These are phyloP conservation scores for Coemansia sp. DNA, from an alignment of 192 early-diverging fungal species.

Conservation along the genomic window DNA sequence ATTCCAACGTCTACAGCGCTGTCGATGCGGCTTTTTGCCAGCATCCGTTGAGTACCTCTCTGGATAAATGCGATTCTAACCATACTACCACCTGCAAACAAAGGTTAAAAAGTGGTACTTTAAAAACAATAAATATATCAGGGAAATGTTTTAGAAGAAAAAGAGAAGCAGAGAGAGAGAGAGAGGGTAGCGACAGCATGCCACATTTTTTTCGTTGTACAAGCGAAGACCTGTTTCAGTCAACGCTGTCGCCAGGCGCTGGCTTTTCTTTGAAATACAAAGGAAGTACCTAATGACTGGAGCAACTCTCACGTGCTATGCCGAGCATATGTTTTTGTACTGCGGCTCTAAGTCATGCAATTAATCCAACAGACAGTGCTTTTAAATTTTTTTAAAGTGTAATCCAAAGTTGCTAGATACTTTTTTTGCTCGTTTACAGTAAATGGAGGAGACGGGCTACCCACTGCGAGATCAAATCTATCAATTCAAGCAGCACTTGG, in stretches of 20 bases:
- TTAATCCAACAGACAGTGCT: too few relatives aligned
- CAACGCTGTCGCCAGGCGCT: neutral
- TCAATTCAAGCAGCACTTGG: slow-evolving; percentile 27
- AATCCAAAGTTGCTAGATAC: too few relatives aligned
- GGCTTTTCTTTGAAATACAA: neutral
- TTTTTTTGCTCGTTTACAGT: neutral
- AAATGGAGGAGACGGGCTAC: slow-evolving; percentile 30
- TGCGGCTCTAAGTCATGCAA: too few relatives aligned
- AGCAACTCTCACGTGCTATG: neutral
- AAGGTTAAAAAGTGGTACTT: neutral
- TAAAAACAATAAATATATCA: neutral
- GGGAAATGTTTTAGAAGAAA: neutral
- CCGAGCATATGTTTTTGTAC: too few relatives aligned
- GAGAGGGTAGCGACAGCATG: neutral
- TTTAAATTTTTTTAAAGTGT: too few relatives aligned
- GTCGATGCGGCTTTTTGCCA: neutral
- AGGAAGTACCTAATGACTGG: neutral
- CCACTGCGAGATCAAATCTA: slow-evolving; percentile 46
- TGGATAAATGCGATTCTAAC: neutral
- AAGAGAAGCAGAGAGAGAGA: neutral
- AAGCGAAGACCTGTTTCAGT: neutral
- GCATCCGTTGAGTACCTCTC: neutral
- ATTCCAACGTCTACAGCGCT: neutral
- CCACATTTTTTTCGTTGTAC: neutral
- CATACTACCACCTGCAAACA: neutral